Evolutionary conservation across 352 stramenopile species (phyloP).

Genomic region (Phytophthora pistaciae): DNA sequence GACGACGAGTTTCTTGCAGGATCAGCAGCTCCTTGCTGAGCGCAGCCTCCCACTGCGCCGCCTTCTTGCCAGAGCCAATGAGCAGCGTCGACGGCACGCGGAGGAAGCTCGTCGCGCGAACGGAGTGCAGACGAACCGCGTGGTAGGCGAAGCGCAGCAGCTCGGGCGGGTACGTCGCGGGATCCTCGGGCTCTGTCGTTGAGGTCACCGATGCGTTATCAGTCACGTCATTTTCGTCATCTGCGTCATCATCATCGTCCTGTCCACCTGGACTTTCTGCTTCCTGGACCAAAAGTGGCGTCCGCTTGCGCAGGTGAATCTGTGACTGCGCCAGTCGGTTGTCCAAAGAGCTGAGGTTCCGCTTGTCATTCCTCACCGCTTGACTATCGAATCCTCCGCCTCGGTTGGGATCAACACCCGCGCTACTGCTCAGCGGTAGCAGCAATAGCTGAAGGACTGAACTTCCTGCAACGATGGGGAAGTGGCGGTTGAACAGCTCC

Average conservation of each 20-base stretch:
- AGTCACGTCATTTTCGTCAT: conserved; percentile 20
- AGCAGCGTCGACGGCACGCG: conserved; percentile 54
- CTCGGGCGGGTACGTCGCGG: conserved; percentile 40
- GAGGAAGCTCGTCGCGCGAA: conserved; percentile 74
- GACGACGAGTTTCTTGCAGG: conserved; percentile 60
- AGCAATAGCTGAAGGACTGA: conserved; percentile 77
- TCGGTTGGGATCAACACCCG: conserved; percentile 15
- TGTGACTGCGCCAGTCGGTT: conserved; percentile 38
- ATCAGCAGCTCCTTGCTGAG: conserved; percentile 65
- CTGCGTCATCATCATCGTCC: conserved; percentile 20
- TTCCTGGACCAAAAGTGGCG: not conserved
- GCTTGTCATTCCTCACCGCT: conserved; percentile 19
- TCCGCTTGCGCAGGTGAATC: conserved; percentile 20
- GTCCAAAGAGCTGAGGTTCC: conserved; percentile 45
- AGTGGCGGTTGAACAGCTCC: conserved; percentile 59
- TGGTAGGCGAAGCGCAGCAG: conserved; percentile 69
- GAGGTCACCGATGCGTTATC: conserved; percentile 15
- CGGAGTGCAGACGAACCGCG: conserved; percentile 54
- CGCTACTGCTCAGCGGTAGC: conserved; percentile 51
- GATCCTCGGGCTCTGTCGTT: conserved; percentile 12
- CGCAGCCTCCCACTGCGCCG: conserved; percentile 48
- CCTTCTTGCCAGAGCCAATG: conserved; percentile 23
- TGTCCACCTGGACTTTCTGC: conserved; percentile 11
- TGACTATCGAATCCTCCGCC: conserved; percentile 12
- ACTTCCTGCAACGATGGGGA: conserved; percentile 62